Evolutionary conservation across 1,139 yeast species (phyloP).

Genomic region (Debaryomyces fabryi): DNA sequence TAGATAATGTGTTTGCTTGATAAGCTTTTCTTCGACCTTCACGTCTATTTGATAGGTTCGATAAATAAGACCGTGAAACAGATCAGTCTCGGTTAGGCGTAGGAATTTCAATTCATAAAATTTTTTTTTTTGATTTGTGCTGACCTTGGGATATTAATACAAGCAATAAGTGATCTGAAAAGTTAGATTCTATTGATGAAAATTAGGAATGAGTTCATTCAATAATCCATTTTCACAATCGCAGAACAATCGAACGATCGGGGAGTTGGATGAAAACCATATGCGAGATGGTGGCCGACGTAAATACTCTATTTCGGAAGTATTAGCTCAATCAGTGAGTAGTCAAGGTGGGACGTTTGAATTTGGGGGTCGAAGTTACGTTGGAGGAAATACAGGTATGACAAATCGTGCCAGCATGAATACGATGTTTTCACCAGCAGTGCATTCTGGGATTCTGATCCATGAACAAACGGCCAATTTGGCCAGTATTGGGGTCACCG

Average conservation of each 20-base stretch:
- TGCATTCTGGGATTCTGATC: slow-evolving; percentile 52
- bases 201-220: slow-evolving; percentile 1
- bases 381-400: slow-evolving; percentile 31
- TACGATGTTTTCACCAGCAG: slow-evolving; percentile 33
- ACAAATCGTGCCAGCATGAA: slow-evolving; percentile 14
- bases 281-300: slow-evolving; percentile 12
- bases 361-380: slow-evolving; percentile 49
- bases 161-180: neutral
- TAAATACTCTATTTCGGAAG: slow-evolving; percentile 30
- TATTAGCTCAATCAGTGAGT: slow-evolving; percentile 24
- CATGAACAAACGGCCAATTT: slow-evolving; percentile 67
- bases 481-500: slow-evolving; percentile 62
- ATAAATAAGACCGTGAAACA: neutral
- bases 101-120: neutral
- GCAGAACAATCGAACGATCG: neutral
- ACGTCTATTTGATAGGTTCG: neutral
- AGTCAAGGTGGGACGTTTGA: slow-evolving; percentile 36
- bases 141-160: neutral
- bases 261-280: neutral
- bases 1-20: neutral
- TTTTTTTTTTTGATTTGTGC: neutral
- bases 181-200: neutral
- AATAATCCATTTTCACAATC: slow-evolving; percentile 6
- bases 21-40: neutral
- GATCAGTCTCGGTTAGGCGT: neutral